Conservation (phyloP, 2,329 filamentous ascomycete genomes). For the Xylaria polymorpha region DNA sequence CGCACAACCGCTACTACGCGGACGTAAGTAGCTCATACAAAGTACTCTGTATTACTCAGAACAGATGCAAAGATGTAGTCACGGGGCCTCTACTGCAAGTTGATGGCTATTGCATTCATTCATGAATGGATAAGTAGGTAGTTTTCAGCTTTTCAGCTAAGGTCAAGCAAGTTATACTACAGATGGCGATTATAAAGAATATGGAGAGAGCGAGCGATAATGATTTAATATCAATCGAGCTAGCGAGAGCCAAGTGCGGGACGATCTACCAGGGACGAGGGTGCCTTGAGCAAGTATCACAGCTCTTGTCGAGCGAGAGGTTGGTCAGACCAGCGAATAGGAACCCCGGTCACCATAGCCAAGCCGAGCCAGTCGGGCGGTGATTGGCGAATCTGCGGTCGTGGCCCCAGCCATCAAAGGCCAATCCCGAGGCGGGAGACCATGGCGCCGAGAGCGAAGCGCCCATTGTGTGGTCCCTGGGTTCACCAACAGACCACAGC, state of each 20-base stretch:
- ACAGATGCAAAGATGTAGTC: neutral
- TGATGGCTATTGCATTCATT: neutral
- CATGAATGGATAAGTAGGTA: neutral
- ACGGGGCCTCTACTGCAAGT: no score
- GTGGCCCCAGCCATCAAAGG: slow-evolving; percentile 15
- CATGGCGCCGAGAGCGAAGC: slow-evolving; percentile 43
- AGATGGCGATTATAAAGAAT: neutral
- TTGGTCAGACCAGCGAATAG: slow-evolving; percentile 20
- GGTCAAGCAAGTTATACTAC: neutral
- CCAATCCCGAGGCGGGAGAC: slow-evolving; percentile 45
- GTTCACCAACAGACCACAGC: slow-evolving; percentile 38
- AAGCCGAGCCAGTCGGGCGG: neutral
- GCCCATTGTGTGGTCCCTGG: slow-evolving; percentile 37
- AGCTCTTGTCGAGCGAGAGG: slow-evolving; percentile 8
- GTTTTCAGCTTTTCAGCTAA: neutral
- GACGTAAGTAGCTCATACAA: neutral
- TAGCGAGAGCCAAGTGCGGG: slow-evolving; percentile 15
- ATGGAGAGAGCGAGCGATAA: neutral
- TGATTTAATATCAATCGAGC: slow-evolving; percentile 8
- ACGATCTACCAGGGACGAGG: slow-evolving; percentile 17
- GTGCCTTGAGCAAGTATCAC: slow-evolving; percentile 22
- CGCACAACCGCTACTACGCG: neutral
- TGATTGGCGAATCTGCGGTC: slow-evolving; percentile 35
- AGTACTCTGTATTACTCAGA: neutral
- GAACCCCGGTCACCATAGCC: slow-evolving; percentile 3